Percentiles rank a stretch among this genome's conserved stretches.
These are phyloP conservation scores for Lizonia empirigonia DNA, from an alignment of 2,329 filamentous ascomycete genomes.

Conservation along the genomic window DNA sequence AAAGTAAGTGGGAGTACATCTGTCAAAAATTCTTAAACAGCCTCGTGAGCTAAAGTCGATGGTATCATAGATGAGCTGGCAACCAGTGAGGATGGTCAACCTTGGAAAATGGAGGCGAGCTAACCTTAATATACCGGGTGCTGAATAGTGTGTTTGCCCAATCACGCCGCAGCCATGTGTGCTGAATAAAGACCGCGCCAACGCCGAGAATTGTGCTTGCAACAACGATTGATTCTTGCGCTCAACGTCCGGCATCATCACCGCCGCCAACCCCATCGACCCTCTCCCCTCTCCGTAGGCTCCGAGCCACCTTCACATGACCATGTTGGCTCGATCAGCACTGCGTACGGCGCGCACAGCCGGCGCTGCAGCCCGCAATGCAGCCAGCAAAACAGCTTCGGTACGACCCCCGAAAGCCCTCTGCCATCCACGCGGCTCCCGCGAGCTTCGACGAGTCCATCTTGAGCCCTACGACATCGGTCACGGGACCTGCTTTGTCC, in stretches of 20 bases:
- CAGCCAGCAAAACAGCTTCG: constrained; percentile 53
- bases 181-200: constrained; percentile 12
- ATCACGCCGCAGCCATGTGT: not conserved
- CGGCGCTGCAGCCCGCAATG: constrained; percentile 76
- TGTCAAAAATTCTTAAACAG: not conserved
- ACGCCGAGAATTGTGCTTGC: constrained; percentile 3
- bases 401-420: constrained; percentile 49
- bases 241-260: constrained; percentile 32
- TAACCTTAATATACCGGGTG: no score
- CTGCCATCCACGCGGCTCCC: constrained; percentile 30
- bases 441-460: constrained; percentile 36
- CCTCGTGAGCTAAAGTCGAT: constrained; percentile 10
- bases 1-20: not conserved
- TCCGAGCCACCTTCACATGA: constrained; percentile 54
- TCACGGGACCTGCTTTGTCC: constrained; percentile 24
- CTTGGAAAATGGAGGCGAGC: not conserved
- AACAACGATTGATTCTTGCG: constrained; percentile 11
- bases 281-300: constrained; percentile 40
- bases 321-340: constrained; percentile 92
- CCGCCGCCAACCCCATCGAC: constrained; percentile 45
- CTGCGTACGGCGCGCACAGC: constrained; percentile 87
- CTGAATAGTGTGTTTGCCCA: no score
- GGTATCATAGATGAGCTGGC: constrained; percentile 1
- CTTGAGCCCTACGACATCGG: constrained; percentile 18
- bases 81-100: not conserved